Conservation (phyloP, 169 alveolate genomes). For the Toxoplasma gondii region DNA sequence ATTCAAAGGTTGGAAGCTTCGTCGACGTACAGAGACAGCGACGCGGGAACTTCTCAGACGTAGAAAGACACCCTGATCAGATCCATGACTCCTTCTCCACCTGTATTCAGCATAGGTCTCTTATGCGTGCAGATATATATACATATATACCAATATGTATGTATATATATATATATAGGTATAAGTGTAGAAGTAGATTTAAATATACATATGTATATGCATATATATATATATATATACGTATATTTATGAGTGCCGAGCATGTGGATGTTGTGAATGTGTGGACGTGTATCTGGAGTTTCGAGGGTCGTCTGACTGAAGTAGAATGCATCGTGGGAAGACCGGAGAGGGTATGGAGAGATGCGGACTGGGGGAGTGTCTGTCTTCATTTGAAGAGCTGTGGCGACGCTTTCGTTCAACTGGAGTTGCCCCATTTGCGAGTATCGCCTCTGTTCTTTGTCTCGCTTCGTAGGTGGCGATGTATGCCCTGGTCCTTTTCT, state of each 20-base stretch:
- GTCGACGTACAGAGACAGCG: no score
- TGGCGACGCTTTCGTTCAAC: background rate
- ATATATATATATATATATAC: background rate
- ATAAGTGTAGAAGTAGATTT: background rate
- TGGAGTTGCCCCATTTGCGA: no score
- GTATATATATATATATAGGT: background rate
- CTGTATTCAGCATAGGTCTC: no score
- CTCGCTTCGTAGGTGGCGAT: conserved; percentile 34
- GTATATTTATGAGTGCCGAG: background rate
- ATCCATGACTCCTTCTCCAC: no score
- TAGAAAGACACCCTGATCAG: no score
- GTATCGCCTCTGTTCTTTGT: background rate
- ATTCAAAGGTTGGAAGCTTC: no score
- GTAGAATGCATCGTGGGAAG: no score
- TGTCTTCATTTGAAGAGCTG: background rate
- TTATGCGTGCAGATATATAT: no score
- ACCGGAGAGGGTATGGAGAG: no score
- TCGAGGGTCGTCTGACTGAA: conserved; percentile 1
- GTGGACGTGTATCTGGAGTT: background rate
- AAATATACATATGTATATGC: background rate
- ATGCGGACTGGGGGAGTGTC: no score
- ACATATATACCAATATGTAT: no score
- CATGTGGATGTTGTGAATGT: background rate
- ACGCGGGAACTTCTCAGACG: no score
- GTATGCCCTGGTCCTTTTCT: conserved; percentile 77